Conservation (phyloP, 768 basidiomycete genomes). For the Termitomyces sp. region DNA sequence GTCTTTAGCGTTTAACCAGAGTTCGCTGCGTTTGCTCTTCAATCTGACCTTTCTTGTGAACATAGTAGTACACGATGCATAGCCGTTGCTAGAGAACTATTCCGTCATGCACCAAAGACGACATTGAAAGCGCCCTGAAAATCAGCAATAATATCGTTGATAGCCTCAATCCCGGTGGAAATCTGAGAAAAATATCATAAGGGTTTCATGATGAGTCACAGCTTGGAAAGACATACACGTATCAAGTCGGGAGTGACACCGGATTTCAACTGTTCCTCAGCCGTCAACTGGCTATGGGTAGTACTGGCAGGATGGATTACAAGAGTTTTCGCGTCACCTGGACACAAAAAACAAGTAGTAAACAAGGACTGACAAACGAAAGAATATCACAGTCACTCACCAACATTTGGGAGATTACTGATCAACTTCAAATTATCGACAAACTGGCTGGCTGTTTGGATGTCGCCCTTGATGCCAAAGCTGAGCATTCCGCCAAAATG, state of each 20-base stretch:
- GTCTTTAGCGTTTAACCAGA: neutral
- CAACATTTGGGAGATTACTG: constrained; percentile 72
- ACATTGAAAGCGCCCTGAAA: constrained; percentile 2
- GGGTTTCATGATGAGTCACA: neutral
- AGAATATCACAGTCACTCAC: constrained; percentile 26
- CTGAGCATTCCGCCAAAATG: constrained; percentile 71
- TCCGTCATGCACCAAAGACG: neutral
- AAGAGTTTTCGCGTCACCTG: constrained; percentile 74
- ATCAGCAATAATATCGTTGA: constrained; percentile 4
- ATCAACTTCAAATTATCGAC: constrained; percentile 73
- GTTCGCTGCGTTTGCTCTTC: neutral
- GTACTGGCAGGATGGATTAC: constrained; percentile 78
- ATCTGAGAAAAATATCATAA: neutral
- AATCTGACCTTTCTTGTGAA: neutral
- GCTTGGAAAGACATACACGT: constrained; percentile 40
- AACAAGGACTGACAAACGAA: neutral
- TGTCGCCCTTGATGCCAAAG: constrained; percentile 70
- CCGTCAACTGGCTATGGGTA: constrained; percentile 68
- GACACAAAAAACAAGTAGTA: neutral
- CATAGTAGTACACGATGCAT: no score
- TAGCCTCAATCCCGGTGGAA: constrained; percentile 7
- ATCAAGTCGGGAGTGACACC: constrained; percentile 79
- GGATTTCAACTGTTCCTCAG: constrained; percentile 56
- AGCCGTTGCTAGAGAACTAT: no score
- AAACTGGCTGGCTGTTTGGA: constrained; percentile 47